These are phyloP conservation scores for Pichia nakasei DNA, from an alignment of 805 yeast species.

Conservation along the genomic window DNA sequence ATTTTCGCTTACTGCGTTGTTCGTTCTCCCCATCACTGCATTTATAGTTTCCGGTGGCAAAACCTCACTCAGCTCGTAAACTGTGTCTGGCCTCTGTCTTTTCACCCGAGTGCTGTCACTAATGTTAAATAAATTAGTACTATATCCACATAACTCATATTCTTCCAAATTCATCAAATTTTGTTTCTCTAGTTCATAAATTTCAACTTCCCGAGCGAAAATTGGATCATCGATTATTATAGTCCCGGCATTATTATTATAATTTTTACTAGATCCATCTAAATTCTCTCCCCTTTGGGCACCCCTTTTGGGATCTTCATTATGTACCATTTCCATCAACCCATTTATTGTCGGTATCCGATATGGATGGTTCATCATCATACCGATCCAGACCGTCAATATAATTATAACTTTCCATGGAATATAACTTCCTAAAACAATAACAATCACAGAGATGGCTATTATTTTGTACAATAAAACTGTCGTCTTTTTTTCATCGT, in stretches of 20 bases:
- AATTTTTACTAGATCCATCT: too few relatives aligned
- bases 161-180: slow-evolving; percentile 44
- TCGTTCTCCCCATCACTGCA: too few relatives aligned
- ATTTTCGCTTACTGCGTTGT: too few relatives aligned
- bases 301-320: not conserved
- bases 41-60: not conserved
- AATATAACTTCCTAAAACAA: slow-evolving; percentile 40
- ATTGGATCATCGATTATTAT: slow-evolving; percentile 62
- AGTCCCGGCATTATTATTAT: not conserved
- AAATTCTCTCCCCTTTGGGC: not conserved
- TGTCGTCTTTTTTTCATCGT: slow-evolving; percentile 60
- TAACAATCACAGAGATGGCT: slow-evolving; percentile 31
- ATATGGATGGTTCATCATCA: slow-evolving; percentile 52
- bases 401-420: slow-evolving; percentile 61
- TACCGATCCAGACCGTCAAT: slow-evolving; percentile 44
- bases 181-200: slow-evolving; percentile 66
- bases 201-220: slow-evolving; percentile 53
- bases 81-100: slow-evolving; percentile 45
- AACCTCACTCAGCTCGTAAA: not conserved
- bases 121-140: slow-evolving; percentile 42
- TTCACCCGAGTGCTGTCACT: slow-evolving; percentile 15
- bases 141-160: slow-evolving; percentile 56
- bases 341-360: slow-evolving; percentile 18
- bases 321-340: not conserved
- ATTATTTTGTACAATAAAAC: slow-evolving; percentile 40